Conservation (phyloP, 805 yeast genomes). For the Metschnikowia continentalis region DNA sequence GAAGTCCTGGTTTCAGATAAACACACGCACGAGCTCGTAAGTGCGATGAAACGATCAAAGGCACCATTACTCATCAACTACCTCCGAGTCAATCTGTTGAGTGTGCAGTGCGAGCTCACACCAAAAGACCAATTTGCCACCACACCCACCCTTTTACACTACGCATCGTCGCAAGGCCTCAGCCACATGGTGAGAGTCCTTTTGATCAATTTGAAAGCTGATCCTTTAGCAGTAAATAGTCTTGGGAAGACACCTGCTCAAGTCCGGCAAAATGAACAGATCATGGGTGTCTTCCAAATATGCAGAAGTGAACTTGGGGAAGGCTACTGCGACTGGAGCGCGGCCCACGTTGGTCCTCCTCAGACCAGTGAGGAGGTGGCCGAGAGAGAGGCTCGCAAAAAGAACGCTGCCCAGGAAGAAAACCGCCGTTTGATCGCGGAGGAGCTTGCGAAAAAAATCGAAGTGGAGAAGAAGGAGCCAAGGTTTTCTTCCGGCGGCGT, state of each 20-base stretch:
- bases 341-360: conserved; percentile 57
- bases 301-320: conserved; percentile 71
- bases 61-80: conserved; percentile 69
- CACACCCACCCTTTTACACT: conserved; percentile 76
- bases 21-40: conserved; percentile 55
- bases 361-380: conserved; percentile 59
- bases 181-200: conserved; percentile 64
- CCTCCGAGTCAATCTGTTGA: conserved; percentile 53
- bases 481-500: conserved; percentile 31
- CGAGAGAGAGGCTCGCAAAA: conserved; percentile 29
- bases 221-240: conserved; percentile 55
- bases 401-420: conserved; percentile 32
- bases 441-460: conserved; percentile 41
- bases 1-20: conserved; percentile 30
- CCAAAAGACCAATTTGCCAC: conserved; percentile 51
- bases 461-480: conserved; percentile 34
- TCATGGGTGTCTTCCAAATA: conserved; percentile 58
- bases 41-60: conserved; percentile 64
- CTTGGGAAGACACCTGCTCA: conserved; percentile 69
- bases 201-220: conserved; percentile 60
- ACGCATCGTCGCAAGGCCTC: conserved; percentile 64
- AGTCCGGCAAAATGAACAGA: conserved; percentile 45
- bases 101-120: conserved; percentile 47
- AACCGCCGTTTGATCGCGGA: conserved; percentile 41
- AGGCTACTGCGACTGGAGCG: conserved; percentile 61